Evolutionary conservation across 2,329 filamentous ascomycete genomes (phyloP), one percentile per base, ranked within the genome.

Genomic region (Beauveria medogensis): DNA sequence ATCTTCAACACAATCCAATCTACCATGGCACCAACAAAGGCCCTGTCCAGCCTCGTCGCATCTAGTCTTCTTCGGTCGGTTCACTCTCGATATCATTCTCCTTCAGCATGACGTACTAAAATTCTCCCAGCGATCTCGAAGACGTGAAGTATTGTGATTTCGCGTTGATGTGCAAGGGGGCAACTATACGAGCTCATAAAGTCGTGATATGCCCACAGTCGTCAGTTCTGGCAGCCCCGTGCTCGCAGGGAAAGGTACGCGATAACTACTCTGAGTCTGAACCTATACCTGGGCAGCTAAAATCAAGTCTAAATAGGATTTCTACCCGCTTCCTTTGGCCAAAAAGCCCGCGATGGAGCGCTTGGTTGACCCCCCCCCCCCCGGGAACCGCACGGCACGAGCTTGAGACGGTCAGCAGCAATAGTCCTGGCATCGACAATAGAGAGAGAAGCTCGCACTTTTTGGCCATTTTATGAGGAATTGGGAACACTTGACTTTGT

Each of bases 161-260:
- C 7, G 30, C 20, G n/a, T 26, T 52, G 22, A 16, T 40, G 20
- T 24, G 30, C 2, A 80, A 83, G 2, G 30, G 12, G 5, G n/a
- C 14, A 22, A 37, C 5, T 8, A 37, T 52, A 16, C 20, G 9
- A 3, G 50, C 37, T 37, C 50, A 52, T 20, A 22, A 16, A 24
- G 30, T 52, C 12, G 50, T 52, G 9, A n/a, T 52, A 9, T 52
- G 28, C 30, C 28, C 28, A n/a, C 50, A 52, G 28, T 52, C 50
- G 7, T 22, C 28, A 2, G 50, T 52, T 40, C n/a, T 52, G 5
- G 50, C 50, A 40, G 48, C 28, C 8, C 28, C 18, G 24, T 37
- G 34, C 34, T 37, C 34, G 34, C 34, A 16, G 12, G 12, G 12
- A 16, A 2, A 51, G 2, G 48, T 51, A 20, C 18, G 16, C 26